Percentiles rank a stretch among this genome's conserved stretches.
These are phyloP conservation scores for Paraphaeosphaeria minitans DNA, from an alignment of 2,329 filamentous ascomycete genomes.

Conservation along the genomic window DNA sequence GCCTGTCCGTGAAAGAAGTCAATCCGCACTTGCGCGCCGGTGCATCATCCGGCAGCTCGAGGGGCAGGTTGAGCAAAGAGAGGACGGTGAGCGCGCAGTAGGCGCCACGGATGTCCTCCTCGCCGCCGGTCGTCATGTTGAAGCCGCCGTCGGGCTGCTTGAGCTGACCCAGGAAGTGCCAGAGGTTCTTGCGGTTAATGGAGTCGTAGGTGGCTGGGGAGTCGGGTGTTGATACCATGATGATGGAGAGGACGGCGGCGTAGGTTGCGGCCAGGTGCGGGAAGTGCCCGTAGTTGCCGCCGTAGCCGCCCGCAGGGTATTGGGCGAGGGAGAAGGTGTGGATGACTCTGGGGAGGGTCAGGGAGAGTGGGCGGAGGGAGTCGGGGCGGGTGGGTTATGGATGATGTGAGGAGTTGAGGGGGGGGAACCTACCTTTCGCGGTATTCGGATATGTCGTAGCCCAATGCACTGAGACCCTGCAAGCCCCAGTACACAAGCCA, in stretches of 20 bases:
- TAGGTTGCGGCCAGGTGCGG: constrained; percentile 91
- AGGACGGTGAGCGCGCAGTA: constrained; percentile 90
- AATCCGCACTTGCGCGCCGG: constrained; percentile 68
- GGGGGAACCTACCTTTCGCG: constrained; percentile 60
- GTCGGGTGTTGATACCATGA: constrained; percentile 60
- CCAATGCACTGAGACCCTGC: constrained; percentile 74
- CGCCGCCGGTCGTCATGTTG: constrained; percentile 80
- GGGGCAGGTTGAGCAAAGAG: constrained; percentile 80
- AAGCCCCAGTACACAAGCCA: constrained; percentile 97
- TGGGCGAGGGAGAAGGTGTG: constrained; percentile 81
- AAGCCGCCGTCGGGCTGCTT: constrained; percentile 93
- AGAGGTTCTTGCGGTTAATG: constrained; percentile 83
- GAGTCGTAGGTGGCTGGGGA: constrained; percentile 62
- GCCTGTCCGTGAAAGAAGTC: constrained; percentile 69
- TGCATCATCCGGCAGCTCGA: constrained; percentile 75
- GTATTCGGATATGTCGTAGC: constrained; percentile 71
- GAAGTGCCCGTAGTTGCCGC: constrained; percentile 87
- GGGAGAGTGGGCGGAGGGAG: constrained; percentile 3
- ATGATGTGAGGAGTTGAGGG: not conserved
- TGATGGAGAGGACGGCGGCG: constrained; percentile 77
- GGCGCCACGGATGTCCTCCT: constrained; percentile 91
- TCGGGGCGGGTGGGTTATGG: not conserved
- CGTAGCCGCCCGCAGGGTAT: constrained; percentile 83
- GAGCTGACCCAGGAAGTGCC: constrained; percentile 84
- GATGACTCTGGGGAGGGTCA: constrained; percentile 57